Base-by-base conservation (phyloP, 106 monocot species). In the Ottelia alismoides region DNA sequence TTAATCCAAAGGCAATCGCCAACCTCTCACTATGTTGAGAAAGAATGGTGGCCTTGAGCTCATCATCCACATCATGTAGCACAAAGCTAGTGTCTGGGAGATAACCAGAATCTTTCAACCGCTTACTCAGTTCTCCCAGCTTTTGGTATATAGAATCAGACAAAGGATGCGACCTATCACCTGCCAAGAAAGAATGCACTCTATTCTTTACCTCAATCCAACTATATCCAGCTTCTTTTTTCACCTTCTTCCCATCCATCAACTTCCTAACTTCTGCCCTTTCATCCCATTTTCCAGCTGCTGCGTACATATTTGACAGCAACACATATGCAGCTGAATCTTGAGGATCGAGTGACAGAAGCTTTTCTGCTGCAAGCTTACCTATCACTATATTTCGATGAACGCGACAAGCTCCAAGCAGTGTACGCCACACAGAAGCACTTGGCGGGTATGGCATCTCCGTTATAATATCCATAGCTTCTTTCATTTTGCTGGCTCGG, bases 181-280 rank as follows among this genome's bases (percentile, higher is more conserved):
- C 73, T 4, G 92, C 87, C 10, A 93, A 21, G 52, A 87, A 93
- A 0, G 83, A 77, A 67, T 87, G 87, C 44, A 83, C 72, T 46
- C 74, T 87, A 72, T 69, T 72, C 74, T 78, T 87, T 19, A 83
- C 62, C 71, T 93, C 87, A 64, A 93, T 87, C 92, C 92, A 93
- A 55, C 87, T 93, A 46, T 57, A 70, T 6, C 87, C 92, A 30
- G 83, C 83, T 73, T 87, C 92, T 56, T 93, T 93, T 67, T 83
- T 93, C 58, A 93, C 87, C n/a, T 72, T 74, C 48, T 69, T 72
- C 14, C 64, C 74, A 47, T 83, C 80, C 92, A 93, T 93, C 57
- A 83, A 27, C 70, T 62, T 74, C 60, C 92, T 65, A 5, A 87
- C 47, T 25, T 31, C 52, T 18, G 60, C 66, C 25, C 77, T 72